These are phyloP conservation scores for Thelonectria olida DNA, from an alignment of 2,329 filamentous ascomycete species.

Conservation along the genomic window DNA sequence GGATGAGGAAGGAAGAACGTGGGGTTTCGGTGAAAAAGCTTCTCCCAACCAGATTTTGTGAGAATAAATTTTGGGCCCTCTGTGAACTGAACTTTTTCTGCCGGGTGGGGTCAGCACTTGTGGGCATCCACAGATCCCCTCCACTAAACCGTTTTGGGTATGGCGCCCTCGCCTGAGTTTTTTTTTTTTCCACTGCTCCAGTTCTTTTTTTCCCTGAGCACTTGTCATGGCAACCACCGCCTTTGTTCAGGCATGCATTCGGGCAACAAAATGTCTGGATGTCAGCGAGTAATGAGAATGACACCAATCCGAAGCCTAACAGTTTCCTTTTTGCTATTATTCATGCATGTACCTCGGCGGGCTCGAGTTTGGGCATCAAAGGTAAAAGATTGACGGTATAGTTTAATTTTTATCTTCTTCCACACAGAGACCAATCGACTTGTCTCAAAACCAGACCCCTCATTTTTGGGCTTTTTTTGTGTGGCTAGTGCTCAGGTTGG, in stretches of 20 bases:
- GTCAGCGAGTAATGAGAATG: slow-evolving; percentile 33
- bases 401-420: background rate
- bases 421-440: too few relatives aligned
- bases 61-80: slow-evolving; percentile 45
- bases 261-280: slow-evolving; percentile 15
- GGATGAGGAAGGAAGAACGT: slow-evolving; percentile 43
- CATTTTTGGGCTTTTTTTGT: slow-evolving; percentile 15
- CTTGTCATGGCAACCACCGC: slow-evolving; percentile 14
- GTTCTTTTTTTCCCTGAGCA: slow-evolving; percentile 22
- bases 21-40: slow-evolving; percentile 51
- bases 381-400: background rate
- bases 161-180: slow-evolving; percentile 42
- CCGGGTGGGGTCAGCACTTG: slow-evolving; percentile 32
- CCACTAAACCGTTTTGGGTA: slow-evolving; percentile 34
- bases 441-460: background rate
- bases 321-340: background rate
- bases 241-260: slow-evolving; percentile 15
- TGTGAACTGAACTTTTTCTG: slow-evolving; percentile 45
- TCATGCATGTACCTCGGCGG: background rate
- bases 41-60: slow-evolving; percentile 47
- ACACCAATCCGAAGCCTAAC: slow-evolving; percentile 30
- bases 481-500: slow-evolving; percentile 19
- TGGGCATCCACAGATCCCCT: slow-evolving; percentile 37
- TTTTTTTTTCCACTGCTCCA: slow-evolving; percentile 27
- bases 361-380: background rate